Base-by-base conservation (phyloP, 164 flowering plant genomes). In the Taxillus chinensis region DNA sequence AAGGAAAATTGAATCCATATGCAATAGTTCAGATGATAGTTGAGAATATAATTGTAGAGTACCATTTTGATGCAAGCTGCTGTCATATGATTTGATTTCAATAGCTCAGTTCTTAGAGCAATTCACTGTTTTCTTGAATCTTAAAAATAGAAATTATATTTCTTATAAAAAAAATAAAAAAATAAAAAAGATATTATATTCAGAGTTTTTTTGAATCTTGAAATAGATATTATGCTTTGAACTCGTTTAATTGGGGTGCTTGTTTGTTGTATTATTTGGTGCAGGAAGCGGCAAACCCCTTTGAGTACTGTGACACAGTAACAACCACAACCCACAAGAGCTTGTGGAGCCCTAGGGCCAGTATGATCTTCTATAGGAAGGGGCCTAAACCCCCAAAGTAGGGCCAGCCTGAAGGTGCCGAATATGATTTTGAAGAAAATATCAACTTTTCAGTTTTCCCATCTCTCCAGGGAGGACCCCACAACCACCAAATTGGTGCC, bases 251-350 rank as follows among this genome's bases (percentile, higher is more conserved):
- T 39, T 8, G 15, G 14, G 15, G 48, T 15, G 10, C 27, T 27
- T 51, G 10, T 51, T 53, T 41, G 17, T 67, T 11, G 7, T n/a
- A 12, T 45, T 10, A 64, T 39, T 56, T 27, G 39, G 38, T 79
- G 52, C 65, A 95, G 99, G 99, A 95, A 87, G 97, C 97, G 67
- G 87, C 88, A 27, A 77, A 88, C 67, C 99, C 99, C 8, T 95
- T 95, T 67, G 95, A 95, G 68, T 89, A 74, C 72, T 93, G 99
- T 76, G 96, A 92, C 68, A 68, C 90, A n/a, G 98, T 90, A 68
- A 92, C 98, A 10, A 92, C 98, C 60, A 95, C 99, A 6, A 95
- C 99, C 63, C 99, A 95, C 82, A 95, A 95, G 84, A 91, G 97
- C 65, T 75, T 95, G 80, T 82, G 99, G 75, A 97, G 97, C 14